These are phyloP conservation scores for Leccinum colubrinum DNA, from an alignment of 1,284 basidiomycete genomes.

Conservation along the genomic window DNA sequence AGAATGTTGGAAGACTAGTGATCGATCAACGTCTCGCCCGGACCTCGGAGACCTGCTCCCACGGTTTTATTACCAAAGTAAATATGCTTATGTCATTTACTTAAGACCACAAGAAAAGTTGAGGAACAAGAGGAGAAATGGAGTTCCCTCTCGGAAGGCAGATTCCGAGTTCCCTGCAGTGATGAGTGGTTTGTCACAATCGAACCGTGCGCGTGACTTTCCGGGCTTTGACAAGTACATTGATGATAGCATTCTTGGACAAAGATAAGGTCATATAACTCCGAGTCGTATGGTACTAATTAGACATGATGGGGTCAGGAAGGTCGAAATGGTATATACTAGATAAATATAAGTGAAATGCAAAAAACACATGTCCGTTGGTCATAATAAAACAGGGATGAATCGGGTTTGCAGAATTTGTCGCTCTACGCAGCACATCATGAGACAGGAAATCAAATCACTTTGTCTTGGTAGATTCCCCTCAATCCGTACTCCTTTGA, in stretches of 20 bases:
- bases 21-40: not conserved
- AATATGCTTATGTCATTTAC: too few species aligned
- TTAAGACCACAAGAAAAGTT: not conserved
- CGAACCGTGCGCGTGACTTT: not conserved
- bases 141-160: not conserved
- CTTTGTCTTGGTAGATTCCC: slow-evolving; percentile 19
- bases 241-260: not conserved
- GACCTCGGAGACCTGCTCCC: not conserved
- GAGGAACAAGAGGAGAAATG: not conserved
- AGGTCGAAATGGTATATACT: not conserved
- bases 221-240: not conserved
- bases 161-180: too few species aligned
- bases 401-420: not conserved
- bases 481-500: not conserved
- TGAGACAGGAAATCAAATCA: slow-evolving; percentile 3
- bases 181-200: not conserved
- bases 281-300: not conserved
- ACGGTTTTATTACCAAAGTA: too few species aligned
- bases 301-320: not conserved
- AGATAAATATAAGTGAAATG: too few species aligned
- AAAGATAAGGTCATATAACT: not conserved
- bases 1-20: not conserved
- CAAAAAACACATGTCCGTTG: not conserved
- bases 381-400: not conserved
- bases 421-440: not conserved